Conservation (phyloP, 2,329 filamentous ascomycete genomes). For the Sporothrix euskadiensis region DNA sequence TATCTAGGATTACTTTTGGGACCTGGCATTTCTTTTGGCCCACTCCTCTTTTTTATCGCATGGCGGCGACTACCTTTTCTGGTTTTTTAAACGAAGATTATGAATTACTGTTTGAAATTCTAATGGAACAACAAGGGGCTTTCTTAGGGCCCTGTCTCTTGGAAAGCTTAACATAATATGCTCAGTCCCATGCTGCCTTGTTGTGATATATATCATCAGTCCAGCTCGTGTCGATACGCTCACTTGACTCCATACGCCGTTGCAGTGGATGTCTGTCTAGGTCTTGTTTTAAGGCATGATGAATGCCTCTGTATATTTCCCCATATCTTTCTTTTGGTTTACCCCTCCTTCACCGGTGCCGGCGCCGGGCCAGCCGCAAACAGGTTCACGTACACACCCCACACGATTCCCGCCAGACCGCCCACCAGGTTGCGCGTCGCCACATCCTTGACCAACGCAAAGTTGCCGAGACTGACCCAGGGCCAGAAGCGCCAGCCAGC, state of each 20-base stretch:
- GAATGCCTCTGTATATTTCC: not conserved
- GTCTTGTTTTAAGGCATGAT: not conserved
- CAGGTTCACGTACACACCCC: conserved; percentile 64
- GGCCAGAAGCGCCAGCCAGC: conserved; percentile 75
- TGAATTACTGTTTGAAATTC: not conserved
- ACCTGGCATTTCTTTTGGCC: not conserved
- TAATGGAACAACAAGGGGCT: not conserved
- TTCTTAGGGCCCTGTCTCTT: not conserved
- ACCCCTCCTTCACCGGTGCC: conserved; percentile 1
- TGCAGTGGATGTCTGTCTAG: not conserved
- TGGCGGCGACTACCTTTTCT: not conserved
- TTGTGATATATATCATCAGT: not conserved
- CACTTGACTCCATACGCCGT: not conserved
- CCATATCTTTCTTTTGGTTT: too few relatives aligned
- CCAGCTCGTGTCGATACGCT: not conserved
- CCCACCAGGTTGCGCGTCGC: conserved; percentile 66
- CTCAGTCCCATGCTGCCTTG: not conserved
- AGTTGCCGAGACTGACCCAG: conserved; percentile 65
- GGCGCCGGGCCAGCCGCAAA: conserved; percentile 1
- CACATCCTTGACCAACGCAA: conserved; percentile 63
- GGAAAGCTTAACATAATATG: not conserved
- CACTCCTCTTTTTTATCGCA: not conserved
- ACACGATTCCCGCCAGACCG: conserved; percentile 66
- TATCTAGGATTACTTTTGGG: not conserved
- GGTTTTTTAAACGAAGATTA: conserved; percentile 1